Evolutionary conservation across 345 rosid genomes (phyloP).

Genomic region (Salix brachista): DNA sequence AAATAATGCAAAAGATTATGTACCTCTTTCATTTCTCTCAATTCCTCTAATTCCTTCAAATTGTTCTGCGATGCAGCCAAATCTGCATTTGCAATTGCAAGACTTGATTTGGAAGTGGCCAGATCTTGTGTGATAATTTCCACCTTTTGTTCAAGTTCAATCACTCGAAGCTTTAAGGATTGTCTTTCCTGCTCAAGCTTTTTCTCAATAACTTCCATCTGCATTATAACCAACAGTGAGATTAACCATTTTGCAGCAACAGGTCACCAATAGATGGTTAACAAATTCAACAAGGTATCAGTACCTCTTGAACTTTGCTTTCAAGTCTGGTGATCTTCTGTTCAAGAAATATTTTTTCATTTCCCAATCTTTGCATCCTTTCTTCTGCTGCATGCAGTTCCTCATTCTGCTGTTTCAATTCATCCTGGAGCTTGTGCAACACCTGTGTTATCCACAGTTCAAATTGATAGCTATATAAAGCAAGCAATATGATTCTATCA

Average conservation of each 20-base stretch:
- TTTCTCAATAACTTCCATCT: constrained; percentile 54
- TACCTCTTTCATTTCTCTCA: constrained; percentile 98
- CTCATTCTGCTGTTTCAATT: constrained; percentile 53
- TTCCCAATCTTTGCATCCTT: constrained; percentile 40
- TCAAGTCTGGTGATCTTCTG: constrained; percentile 57
- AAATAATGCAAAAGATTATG: background rate
- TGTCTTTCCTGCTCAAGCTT: constrained; percentile 64
- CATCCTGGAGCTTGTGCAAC: constrained; percentile 55
- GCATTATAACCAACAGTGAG: constrained; percentile 10
- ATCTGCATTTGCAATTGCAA: constrained; percentile 49
- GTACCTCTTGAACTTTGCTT: constrained; percentile 73
- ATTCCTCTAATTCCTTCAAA: constrained; percentile 80
- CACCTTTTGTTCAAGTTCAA: constrained; percentile 67
- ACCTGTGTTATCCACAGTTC: constrained; percentile 36
- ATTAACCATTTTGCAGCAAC: background rate
- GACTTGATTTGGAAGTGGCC: constrained; percentile 46
- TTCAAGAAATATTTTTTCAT: constrained; percentile 57
- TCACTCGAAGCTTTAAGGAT: constrained; percentile 49
- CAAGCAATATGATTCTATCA: background rate
- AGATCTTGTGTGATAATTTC: constrained; percentile 50
- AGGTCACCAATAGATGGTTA: background rate
- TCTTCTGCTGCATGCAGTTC: constrained; percentile 56
- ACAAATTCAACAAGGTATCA: constrained; percentile 1
- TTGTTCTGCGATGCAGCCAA: constrained; percentile 53
- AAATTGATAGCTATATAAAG: constrained; percentile 6